Percentiles rank a stretch among this genome's conserved stretches.
Conservation (phyloP, 768 basidiomycete genomes). For the Russula olivacea region DNA sequence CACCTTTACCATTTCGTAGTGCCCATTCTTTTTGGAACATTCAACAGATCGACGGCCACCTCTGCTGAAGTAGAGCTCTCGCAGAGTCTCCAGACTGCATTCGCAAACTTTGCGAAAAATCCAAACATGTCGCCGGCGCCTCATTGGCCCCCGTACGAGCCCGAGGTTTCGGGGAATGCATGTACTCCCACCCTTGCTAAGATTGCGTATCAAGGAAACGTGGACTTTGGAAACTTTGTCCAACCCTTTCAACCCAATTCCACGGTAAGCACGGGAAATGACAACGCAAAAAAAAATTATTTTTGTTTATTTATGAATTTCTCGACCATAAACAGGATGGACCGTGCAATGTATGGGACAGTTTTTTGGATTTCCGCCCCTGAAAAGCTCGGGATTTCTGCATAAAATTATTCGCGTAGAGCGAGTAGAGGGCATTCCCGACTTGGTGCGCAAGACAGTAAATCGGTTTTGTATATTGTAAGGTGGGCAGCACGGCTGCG, state of each 20-base stretch:
- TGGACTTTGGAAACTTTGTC: slow-evolving; percentile 1
- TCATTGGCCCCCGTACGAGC: slow-evolving; percentile 9
- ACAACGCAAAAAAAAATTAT: too few relatives aligned
- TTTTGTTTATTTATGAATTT: not conserved
- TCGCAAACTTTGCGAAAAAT: slow-evolving; percentile 14
- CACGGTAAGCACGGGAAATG: not conserved
- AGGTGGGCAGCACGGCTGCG: too few relatives aligned
- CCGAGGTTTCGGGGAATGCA: not conserved
- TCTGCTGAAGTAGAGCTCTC: slow-evolving; percentile 27
- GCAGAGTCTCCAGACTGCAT: slow-evolving; percentile 21
- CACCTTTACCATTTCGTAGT: slow-evolving; percentile 14
- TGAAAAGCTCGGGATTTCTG: not conserved
- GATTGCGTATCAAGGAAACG: slow-evolving; percentile 11
- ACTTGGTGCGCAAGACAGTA: too few relatives aligned
- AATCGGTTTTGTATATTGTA: too few relatives aligned
- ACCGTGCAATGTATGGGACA: slow-evolving; percentile 1
- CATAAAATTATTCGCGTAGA: too few relatives aligned
- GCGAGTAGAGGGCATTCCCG: too few relatives aligned
- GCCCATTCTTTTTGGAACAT: slow-evolving; percentile 29
- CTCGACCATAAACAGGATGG: not conserved
- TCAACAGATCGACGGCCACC: slow-evolving; percentile 27
- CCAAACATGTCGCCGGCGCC: slow-evolving; percentile 1
- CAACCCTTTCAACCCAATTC: not conserved
- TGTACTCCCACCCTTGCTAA: slow-evolving; percentile 1
- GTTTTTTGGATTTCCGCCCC: not conserved